Evolutionary conservation across 768 basidiomycete genomes (phyloP).

Genomic region (Sporobolomyces phaffii): DNA sequence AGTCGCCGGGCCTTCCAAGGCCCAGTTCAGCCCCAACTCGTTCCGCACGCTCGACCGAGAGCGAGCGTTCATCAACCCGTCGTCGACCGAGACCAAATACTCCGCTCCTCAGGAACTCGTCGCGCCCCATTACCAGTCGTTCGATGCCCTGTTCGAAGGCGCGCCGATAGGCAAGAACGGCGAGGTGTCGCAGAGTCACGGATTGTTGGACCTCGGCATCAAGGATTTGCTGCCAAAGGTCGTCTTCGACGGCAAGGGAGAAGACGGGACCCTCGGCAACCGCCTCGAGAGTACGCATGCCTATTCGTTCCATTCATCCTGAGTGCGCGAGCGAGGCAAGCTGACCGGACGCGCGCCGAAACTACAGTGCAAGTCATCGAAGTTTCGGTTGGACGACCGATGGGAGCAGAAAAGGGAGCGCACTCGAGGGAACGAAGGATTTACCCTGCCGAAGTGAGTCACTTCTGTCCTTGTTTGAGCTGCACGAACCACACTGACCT

Average conservation of each 20-base stretch:
- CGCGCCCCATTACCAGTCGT: conserved; percentile 86
- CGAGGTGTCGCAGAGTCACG: conserved; percentile 55
- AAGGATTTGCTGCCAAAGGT: conserved; percentile 83
- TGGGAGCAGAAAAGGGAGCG: conserved; percentile 77
- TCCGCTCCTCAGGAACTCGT: conserved; percentile 88
- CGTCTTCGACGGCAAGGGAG: conserved; percentile 74
- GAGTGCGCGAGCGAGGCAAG: background rate
- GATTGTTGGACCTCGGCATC: conserved; percentile 68
- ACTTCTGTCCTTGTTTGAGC: background rate
- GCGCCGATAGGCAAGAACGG: conserved; percentile 64
- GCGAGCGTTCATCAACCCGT: conserved; percentile 62
- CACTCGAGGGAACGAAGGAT: conserved; percentile 66
- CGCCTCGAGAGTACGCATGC: conserved; percentile 67
- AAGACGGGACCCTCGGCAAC: conserved; percentile 65
- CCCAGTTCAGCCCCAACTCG: conserved; percentile 33
- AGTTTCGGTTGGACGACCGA: conserved; percentile 73
- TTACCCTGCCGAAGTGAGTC: conserved; percentile 77
- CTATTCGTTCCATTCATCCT: too few species aligned
- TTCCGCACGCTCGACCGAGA: conserved; percentile 43
- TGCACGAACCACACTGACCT: background rate
- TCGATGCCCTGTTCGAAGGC: conserved; percentile 89
- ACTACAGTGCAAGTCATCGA: conserved; percentile 89
- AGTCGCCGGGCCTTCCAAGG: conserved; percentile 33
- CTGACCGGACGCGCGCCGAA: too few species aligned
- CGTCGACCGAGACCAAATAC: conserved; percentile 61